Percentiles rank a stretch among this genome's conserved stretches.
Evolutionary conservation across 1,284 basidiomycete species (phyloP).

Genomic region (Leccinum angustisporum): DNA sequence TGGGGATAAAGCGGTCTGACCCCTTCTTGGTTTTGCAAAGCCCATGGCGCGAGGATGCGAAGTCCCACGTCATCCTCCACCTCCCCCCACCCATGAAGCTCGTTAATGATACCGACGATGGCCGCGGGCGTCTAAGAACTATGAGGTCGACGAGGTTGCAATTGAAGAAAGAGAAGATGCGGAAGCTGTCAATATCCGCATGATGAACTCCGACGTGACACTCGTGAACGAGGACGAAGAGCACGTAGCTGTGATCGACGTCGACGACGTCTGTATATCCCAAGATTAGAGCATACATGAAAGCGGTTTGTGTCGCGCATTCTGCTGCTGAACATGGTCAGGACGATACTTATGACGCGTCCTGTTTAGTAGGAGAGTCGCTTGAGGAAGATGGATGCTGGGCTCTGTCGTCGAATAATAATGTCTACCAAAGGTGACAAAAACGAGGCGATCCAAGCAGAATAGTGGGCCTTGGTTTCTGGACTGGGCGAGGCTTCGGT

Average conservation of each 20-base stretch:
- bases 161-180: neutral
- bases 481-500: slow-evolving; percentile 32
- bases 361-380: slow-evolving; percentile 18
- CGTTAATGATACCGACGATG: neutral
- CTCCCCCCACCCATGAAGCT: slow-evolving; percentile 41
- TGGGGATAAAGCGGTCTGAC: slow-evolving; percentile 34
- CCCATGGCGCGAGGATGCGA: slow-evolving; percentile 15
- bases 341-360: neutral
- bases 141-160: neutral
- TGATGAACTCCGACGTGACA: slow-evolving; percentile 30
- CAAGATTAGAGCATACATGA: slow-evolving; percentile 18
- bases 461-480: slow-evolving; percentile 11
- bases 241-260: slow-evolving; percentile 14
- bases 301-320: slow-evolving; percentile 22
- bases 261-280: slow-evolving; percentile 21
- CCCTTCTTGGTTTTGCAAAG: slow-evolving; percentile 16
- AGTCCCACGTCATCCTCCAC: slow-evolving; percentile 43
- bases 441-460: too few species aligned
- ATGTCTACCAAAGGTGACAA: too few species aligned
- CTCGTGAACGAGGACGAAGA: slow-evolving; percentile 30
- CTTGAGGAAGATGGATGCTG: slow-evolving; percentile 9
- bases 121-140: neutral
- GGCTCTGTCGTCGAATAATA: slow-evolving; percentile 15
- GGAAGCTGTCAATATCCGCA: neutral
- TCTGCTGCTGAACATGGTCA: neutral